phyloP scores from a whole-genome alignment of 208 protist species.

The Crithidia brevicula region DNA sequence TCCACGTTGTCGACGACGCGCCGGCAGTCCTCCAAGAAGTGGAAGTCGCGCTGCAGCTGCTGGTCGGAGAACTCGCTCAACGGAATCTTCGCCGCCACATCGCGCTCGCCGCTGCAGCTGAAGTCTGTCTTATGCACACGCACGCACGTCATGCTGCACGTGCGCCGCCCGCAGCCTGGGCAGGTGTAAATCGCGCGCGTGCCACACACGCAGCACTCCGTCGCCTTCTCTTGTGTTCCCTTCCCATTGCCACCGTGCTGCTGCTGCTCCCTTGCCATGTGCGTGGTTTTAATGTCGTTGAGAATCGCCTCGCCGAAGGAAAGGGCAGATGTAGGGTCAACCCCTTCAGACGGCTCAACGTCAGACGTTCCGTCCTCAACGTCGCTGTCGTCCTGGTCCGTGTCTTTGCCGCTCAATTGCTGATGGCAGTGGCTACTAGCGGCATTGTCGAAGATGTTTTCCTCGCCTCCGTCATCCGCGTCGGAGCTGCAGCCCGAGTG shows the following conservation, averaged over 20 bases:
- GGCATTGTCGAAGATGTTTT: neutral
- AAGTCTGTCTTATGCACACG: slow-evolving; percentile 74
- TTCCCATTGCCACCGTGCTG: neutral
- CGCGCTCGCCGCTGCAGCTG: slow-evolving; percentile 59
- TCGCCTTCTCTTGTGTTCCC: neutral
- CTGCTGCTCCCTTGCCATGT: slow-evolving; percentile 4
- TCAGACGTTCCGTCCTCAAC: neutral
- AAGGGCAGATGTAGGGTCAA: too few species aligned
- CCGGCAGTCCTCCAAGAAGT: slow-evolving; percentile 81
- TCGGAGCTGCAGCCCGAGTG: neutral
- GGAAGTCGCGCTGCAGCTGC: slow-evolving; percentile 81
- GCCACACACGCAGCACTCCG: slow-evolving; percentile 72
- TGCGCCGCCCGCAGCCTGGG: slow-evolving; percentile 68
- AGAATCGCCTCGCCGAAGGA: slow-evolving; percentile 40
- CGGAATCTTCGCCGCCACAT: slow-evolving; percentile 60
- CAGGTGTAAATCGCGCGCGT: slow-evolving; percentile 70
- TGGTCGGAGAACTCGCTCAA: slow-evolving; percentile 74
- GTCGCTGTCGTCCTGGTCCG: neutral
- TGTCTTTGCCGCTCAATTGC: neutral
- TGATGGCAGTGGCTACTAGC: too few species aligned
- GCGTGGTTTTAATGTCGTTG: slow-evolving; percentile 27
- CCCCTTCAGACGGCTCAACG: too few species aligned
- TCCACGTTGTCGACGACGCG: slow-evolving; percentile 71
- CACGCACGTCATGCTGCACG: slow-evolving; percentile 83
- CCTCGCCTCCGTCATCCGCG: neutral